phyloP scores from a whole-genome alignment of 2,329 filamentous ascomycete genomes.

The Fusarium scirpi region DNA sequence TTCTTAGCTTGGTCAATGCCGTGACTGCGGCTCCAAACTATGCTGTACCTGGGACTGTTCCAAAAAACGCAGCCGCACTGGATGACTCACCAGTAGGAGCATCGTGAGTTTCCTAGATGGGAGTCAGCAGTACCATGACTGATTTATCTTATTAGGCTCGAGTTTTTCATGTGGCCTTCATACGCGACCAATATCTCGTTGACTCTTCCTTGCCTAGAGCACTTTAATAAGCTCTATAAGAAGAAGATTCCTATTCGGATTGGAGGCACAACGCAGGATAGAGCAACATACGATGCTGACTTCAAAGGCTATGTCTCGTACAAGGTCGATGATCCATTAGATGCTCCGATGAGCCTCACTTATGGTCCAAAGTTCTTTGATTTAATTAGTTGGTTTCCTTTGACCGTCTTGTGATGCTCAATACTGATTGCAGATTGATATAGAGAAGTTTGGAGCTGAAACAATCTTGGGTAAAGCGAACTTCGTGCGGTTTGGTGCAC shows the following conservation, averaged over 20 bases:
- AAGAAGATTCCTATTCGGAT: neutral
- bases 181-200: neutral
- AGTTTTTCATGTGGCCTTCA: slow-evolving; percentile 8
- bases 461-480: neutral
- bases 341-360: neutral
- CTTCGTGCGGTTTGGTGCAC: rapidly evolving
- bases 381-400: neutral
- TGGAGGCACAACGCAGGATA: slow-evolving; percentile 3
- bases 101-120: neutral
- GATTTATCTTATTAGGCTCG: neutral
- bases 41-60: neutral
- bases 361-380: neutral
- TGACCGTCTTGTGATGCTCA: rapidly evolving
- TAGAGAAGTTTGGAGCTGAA: neutral
- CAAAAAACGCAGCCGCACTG: neutral
- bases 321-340: neutral
- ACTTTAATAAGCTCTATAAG: neutral
- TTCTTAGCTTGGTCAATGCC: neutral
- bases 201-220: neutral
- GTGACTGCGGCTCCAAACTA: neutral
- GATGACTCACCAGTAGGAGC: neutral
- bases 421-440: neutral
- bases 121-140: neutral
- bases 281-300: neutral
- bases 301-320: neutral